A percentile compares a stretch with the other conserved stretches of the same genome.
phyloP scores from a whole-genome alignment of 2,329 filamentous ascomycete genomes.

The Aureobasidium sp. region DNA sequence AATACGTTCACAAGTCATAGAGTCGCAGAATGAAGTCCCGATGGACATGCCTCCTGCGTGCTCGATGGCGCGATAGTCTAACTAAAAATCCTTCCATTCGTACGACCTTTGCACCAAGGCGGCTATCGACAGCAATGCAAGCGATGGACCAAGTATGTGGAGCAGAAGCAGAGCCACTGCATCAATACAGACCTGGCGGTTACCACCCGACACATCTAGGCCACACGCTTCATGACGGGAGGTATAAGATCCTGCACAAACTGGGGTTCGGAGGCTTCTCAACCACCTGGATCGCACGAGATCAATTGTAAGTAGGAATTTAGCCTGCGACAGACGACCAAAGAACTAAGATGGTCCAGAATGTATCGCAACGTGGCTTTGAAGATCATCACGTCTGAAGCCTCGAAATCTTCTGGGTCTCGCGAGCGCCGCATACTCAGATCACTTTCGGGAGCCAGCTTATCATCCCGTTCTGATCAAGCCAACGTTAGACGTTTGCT shows the following conservation, averaged over 20 bases:
- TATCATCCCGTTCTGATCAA: slow-evolving; percentile 18
- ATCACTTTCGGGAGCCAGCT: slow-evolving; percentile 9
- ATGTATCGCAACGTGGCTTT: slow-evolving; percentile 23
- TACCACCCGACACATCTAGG: slow-evolving; percentile 32
- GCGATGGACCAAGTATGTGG: too few relatives aligned
- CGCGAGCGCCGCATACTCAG: slow-evolving; percentile 21
- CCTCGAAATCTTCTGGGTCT: background rate
- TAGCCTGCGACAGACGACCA: background rate
- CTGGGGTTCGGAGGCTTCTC: slow-evolving; percentile 33
- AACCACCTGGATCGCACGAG: slow-evolving; percentile 33
- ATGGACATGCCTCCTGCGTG: too few relatives aligned
- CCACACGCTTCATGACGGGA: slow-evolving; percentile 25
- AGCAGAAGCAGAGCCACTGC: slow-evolving; percentile 8
- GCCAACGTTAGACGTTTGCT: slow-evolving; percentile 32
- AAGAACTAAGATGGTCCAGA: background rate
- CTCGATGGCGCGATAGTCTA: too few relatives aligned
- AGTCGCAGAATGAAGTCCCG: too few relatives aligned
- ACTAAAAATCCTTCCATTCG: too few relatives aligned
- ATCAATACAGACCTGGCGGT: slow-evolving; percentile 25
- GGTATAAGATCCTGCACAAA: slow-evolving; percentile 35
- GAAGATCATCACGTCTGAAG: slow-evolving; percentile 22
- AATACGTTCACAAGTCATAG: too few relatives aligned
- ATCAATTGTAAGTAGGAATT: slow-evolving; percentile 21
- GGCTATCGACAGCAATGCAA: too few relatives aligned
- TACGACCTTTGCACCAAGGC: too few relatives aligned